These are phyloP conservation scores for Phoma sp. DNA, from an alignment of 2,329 filamentous ascomycete species.

Conservation along the genomic window DNA sequence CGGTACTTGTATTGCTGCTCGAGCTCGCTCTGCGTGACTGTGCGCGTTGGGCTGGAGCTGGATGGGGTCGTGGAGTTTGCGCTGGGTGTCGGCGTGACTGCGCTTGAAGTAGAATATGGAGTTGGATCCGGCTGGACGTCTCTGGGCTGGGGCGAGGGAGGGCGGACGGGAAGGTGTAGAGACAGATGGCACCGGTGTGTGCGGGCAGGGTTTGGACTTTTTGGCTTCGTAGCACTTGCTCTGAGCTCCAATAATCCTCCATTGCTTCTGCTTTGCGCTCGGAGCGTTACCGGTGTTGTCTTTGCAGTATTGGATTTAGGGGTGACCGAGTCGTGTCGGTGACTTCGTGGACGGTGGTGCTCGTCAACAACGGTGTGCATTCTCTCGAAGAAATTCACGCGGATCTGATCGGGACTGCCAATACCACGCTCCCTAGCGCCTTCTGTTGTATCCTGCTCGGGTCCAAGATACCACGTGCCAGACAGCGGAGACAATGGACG, in stretches of 20 bases:
- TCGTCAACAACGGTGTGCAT: not conserved
- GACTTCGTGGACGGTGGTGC: not conserved
- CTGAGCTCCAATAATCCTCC: conserved; percentile 31
- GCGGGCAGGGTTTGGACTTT: conserved; percentile 11
- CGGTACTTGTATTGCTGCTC: conserved; percentile 44
- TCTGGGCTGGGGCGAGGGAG: not conserved
- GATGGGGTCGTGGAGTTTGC: too few species aligned
- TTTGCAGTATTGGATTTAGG: not conserved
- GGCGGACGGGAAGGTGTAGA: conserved; percentile 26
- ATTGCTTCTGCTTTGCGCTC: conserved; percentile 16
- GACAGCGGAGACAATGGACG: not conserved
- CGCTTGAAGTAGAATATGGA: conserved; percentile 8
- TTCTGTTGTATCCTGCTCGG: not conserved
- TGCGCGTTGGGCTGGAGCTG: not conserved
- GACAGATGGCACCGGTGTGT: conserved; percentile 30
- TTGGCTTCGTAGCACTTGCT: conserved; percentile 19
- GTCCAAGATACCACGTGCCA: too few species aligned
- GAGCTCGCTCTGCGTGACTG: conserved; percentile 25
- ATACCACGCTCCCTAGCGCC: not conserved
- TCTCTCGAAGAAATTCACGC: not conserved
- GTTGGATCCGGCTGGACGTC: not conserved
- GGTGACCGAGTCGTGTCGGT: not conserved
- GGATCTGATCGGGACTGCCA: not conserved
- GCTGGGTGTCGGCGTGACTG: conserved; percentile 5
- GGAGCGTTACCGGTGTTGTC: not conserved